phyloP scores from a whole-genome alignment of 371 early-diverging fungal species.

The Synchytrium microbalum region DNA sequence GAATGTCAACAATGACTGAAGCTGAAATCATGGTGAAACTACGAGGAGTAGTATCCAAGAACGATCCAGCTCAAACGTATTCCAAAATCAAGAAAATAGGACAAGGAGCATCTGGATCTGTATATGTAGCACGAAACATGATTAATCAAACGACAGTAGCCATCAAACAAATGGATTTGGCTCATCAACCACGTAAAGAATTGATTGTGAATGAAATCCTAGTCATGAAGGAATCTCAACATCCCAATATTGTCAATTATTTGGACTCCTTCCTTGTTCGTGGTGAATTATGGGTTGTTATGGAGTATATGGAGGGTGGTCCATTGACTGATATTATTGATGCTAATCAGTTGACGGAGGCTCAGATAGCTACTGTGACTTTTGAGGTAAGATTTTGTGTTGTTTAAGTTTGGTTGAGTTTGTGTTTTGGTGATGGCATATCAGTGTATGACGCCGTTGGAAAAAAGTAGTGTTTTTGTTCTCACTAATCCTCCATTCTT shows the following conservation, averaged over 20 bases:
- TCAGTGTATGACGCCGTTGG: neutral
- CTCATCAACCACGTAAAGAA: conserved; percentile 86
- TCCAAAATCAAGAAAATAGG: conserved; percentile 88
- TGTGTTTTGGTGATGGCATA: neutral
- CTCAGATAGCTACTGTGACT: conserved; percentile 82
- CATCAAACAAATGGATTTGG: conserved; percentile 95
- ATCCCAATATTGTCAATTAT: conserved; percentile 93
- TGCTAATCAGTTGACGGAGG: conserved; percentile 80
- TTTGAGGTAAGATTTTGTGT: conserved; percentile 16
- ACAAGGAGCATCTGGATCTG: conserved; percentile 95
- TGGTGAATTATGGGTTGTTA: conserved; percentile 91
- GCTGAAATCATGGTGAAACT: conserved; percentile 85
- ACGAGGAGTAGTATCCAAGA: conserved; percentile 66
- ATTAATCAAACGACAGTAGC: conserved; percentile 52
- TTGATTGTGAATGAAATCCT: conserved; percentile 91
- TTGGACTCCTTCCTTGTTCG: conserved; percentile 81
- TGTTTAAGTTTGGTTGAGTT: neutral
- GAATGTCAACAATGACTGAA: conserved; percentile 76
- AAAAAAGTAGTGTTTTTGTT: conserved; percentile 2
- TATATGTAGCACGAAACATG: conserved; percentile 66
- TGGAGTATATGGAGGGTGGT: conserved; percentile 99
- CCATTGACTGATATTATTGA: conserved; percentile 95
- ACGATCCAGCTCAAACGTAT: conserved; percentile 80
- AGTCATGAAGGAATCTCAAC: conserved; percentile 90
- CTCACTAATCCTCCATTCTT: conserved; percentile 6